Evolutionary conservation across 2,329 filamentous ascomycete genomes (phyloP), one percentile per base, ranked within the genome.

Genomic region (Ploettnerulaceae sp.): DNA sequence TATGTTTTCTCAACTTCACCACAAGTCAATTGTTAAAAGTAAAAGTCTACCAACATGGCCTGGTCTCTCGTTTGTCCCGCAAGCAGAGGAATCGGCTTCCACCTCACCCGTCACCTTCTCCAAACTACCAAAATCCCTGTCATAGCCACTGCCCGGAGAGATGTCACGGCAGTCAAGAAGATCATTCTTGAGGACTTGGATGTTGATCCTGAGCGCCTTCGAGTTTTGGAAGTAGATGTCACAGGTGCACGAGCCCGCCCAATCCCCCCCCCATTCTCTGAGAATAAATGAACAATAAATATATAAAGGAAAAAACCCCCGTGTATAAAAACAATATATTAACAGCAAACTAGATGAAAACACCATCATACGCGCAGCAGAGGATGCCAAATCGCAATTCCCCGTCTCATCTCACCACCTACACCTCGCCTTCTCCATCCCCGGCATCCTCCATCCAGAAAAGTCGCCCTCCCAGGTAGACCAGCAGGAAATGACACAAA

Each of bases 371-470:
- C 73, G 76, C 29, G 80, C 84, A 14, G 70, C 77, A 3, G 61
- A 63, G 11, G 57, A 57, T 36, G 80, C 80, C 21, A 67, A 68
- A 17, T 60, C 67, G 5, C 66, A 77, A 7, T 84, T 84, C 63
- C 74, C 76, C 0, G 54, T 60, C 8, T 61, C 62, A 9, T 65
- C 64, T 7, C 65, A 79, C 56, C 79, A 85, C 55, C 74, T 93
- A 9, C 84, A 81, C 49, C 74, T 91, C 33, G 78, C 78, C 2
- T 77, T 89, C 57, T 76, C 77, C 22, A 67, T 89, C 2, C 84
- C 87, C 0, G 88, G 87, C 0, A 71, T 90, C 28, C 73, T 93
- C 8, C 74, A 77, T 56, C 79, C 86, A 0, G 88, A 94, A 62
- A 89, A 84, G 64, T 78, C 79, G 1, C 84, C 82, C 0, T 57